phyloP scores from a whole-genome alignment of 2,329 filamentous ascomycete genomes.

The Diaporthe amygdali region DNA sequence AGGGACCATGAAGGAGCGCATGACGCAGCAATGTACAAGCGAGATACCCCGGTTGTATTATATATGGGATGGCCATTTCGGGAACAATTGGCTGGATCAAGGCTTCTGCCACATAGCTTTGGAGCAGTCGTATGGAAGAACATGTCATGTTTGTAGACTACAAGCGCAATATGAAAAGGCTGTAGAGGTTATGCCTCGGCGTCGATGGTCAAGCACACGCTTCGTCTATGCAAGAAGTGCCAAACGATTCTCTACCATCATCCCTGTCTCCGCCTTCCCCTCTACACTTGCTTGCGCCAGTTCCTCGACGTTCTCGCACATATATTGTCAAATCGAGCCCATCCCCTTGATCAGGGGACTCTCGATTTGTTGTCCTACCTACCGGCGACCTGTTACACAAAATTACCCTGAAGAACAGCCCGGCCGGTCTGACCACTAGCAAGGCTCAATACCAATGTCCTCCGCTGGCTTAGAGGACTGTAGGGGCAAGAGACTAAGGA shows the following conservation, averaged over 20 bases:
- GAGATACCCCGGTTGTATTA: conserved; percentile 4
- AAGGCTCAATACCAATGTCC: neutral
- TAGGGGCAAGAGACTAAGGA: neutral
- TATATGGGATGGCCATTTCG: neutral
- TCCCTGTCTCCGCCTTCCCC: no score
- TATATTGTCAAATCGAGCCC: no score
- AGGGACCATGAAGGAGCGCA: neutral
- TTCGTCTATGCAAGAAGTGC: no score
- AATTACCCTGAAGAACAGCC: neutral
- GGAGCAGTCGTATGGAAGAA: neutral
- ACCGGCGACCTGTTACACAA: neutral
- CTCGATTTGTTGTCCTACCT: no score
- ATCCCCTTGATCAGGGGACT: neutral
- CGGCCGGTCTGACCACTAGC: neutral
- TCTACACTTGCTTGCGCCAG: neutral
- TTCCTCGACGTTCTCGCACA: neutral
- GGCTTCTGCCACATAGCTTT: neutral
- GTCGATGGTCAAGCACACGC: neutral
- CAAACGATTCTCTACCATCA: neutral
- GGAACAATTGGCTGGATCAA: neutral
- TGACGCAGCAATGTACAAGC: neutral
- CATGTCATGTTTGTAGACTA: neutral
- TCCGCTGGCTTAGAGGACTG: neutral
- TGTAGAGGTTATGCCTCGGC: neutral
- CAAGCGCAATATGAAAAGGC: neutral